These are phyloP conservation scores for Ganoderma multipileum DNA, from an alignment of 1,284 basidiomycete species.

Conservation along the genomic window DNA sequence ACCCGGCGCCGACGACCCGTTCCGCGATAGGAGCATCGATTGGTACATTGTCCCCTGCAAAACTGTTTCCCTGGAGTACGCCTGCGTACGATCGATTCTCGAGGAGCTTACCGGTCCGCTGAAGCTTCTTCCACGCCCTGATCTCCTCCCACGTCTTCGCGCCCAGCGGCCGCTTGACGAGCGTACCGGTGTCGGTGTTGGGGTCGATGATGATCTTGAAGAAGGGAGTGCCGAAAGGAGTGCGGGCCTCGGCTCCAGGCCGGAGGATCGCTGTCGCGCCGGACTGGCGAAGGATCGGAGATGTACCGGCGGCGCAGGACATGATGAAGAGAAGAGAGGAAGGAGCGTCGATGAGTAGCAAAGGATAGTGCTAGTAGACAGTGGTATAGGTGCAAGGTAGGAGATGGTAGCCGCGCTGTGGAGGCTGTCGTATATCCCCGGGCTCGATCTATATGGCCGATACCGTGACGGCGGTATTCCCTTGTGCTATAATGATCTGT, in stretches of 20 bases:
- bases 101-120: background rate
- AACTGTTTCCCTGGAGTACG: constrained; percentile 12
- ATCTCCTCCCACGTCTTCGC: background rate
- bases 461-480: too few species aligned
- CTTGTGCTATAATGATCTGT: too few species aligned
- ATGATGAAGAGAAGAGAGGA: background rate
- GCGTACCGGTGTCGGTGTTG: background rate
- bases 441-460: background rate
- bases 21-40: background rate
- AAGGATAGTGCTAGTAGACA: background rate
- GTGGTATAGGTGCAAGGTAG: background rate
- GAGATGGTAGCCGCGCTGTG: background rate
- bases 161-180: background rate
- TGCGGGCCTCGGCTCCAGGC: background rate
- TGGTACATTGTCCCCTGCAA: constrained; percentile 16
- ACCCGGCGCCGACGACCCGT: background rate
- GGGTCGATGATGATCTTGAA: background rate
- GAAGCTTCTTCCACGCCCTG: background rate
- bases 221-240: background rate
- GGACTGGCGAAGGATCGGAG: background rate
- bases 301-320: background rate
- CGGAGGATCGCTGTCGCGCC: background rate
- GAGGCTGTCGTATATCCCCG: background rate
- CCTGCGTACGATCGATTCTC: background rate
- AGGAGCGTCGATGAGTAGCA: background rate